These are phyloP conservation scores for Coffea canephora DNA, from an alignment of 257 asterid species.

Conservation along the genomic window DNA sequence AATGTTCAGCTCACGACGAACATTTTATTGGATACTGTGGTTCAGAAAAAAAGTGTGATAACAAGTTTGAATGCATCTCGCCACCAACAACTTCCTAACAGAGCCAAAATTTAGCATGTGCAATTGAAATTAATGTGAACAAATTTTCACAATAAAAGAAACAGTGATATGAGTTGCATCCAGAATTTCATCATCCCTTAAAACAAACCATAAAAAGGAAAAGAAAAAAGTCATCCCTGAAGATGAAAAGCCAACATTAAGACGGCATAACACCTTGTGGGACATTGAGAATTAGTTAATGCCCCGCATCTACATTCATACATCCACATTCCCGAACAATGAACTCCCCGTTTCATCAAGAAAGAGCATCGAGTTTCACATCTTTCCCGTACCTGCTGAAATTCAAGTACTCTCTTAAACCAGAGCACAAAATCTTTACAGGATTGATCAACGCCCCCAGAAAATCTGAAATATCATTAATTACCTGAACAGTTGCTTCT, in stretches of 20 bases:
- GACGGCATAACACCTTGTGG: slow-evolving; percentile 32
- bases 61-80: too few species aligned
- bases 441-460: neutral
- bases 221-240: neutral
- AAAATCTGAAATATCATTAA: neutral
- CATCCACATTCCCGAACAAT: slow-evolving; percentile 73
- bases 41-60: neutral
- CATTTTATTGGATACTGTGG: neutral
- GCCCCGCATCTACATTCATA: slow-evolving; percentile 72
- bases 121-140: neutral
- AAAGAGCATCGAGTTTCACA: slow-evolving; percentile 56
- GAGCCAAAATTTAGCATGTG: neutral
- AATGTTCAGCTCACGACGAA: neutral
- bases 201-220: too few species aligned
- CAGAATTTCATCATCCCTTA: neutral
- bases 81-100: neutral
- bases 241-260: neutral
- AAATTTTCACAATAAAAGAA: too few species aligned
- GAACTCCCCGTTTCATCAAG: slow-evolving; percentile 53
- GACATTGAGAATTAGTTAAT: slow-evolving; percentile 26
- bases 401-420: slow-evolving; percentile 15
- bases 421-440: neutral
- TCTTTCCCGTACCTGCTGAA: slow-evolving; percentile 29
- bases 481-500: slow-evolving; percentile 47
- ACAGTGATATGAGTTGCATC: neutral